Percentiles rank a stretch among this genome's conserved stretches.
These are phyloP conservation scores for Paramecium tetraurelia DNA, from an alignment of 73 alveolate genomes.

Conservation along the genomic window DNA sequence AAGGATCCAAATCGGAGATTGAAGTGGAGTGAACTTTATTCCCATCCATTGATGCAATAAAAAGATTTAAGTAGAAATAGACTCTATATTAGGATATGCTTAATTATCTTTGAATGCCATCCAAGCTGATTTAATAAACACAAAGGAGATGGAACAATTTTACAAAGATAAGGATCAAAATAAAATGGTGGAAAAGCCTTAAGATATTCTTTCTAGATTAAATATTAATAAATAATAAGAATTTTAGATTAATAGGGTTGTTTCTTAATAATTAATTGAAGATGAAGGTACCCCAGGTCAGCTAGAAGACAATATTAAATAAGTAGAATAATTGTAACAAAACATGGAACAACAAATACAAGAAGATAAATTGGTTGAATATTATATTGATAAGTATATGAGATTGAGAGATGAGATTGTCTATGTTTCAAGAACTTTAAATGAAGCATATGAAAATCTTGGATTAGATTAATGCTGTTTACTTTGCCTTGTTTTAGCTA, in stretches of 20 bases:
- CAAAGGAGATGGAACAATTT: neutral
- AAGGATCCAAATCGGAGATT: neutral
- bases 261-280: neutral
- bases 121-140: neutral
- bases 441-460: neutral
- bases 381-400: neutral
- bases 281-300: neutral
- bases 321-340: neutral
- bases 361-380: neutral
- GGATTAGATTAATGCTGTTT: neutral
- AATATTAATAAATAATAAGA: neutral
- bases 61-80: neutral
- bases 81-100: neutral
- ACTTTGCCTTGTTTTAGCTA: neutral
- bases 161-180: neutral
- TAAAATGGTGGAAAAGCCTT: neutral
- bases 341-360: neutral
- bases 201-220: neutral
- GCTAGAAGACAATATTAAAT: neutral
- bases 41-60: neutral
- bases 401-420: conserved; percentile 15
- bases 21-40: neutral
- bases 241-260: neutral
- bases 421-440: neutral
- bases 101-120: neutral